Evolutionary conservation across 176 grass and related monocot species (phyloP), one percentile per base, ranked within the genome.

Genomic region (Phragmites australis): DNA sequence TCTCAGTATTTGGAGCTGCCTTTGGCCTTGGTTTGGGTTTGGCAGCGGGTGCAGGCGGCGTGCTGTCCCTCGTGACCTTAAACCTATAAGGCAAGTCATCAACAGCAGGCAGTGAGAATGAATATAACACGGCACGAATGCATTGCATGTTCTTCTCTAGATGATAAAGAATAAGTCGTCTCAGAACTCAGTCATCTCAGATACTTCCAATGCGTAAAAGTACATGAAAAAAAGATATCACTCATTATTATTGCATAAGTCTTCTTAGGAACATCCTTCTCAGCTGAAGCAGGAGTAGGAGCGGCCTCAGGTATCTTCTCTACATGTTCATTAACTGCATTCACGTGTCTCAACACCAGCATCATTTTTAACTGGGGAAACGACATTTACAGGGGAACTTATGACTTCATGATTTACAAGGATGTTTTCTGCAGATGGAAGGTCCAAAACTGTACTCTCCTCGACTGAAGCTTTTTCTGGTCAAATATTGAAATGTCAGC

Each of bases 201-300:
- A 45, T 27, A 75, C 12, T 44, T 65, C 18, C 10, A 51, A 49
- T 22, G 4, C 9, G 9, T 2, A n/a, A 42, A 84, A 29, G 21
- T 53, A 29, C 25, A 89, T 56, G 32, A 31, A 82, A 75, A 25
- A 44, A 23, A 69, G 16, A 55, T 40, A 72, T 37, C 2, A 88
- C 93, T 97, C 83, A 97, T 90, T 80, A 93, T 86, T 56, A 81
- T 91, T 62, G 94, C 94, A 81, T 97, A 97, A 72, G 91, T 88
- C 83, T 86, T 91, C 65, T 90, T 97, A 54, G 82, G 68, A 41
- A 65, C 81, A 78, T 93, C 91, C 29, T 97, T 89, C 59, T 84
- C 75, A 51, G 47, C 58, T 58, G 80, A 56, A 66, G 79, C 25
- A 49, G 47, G 21, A 57, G 77, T 18, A 43, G 78, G 40, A 81